Percentiles rank a stretch among this genome's conserved stretches.
Conservation (phyloP, 2,329 filamentous ascomycete genomes). For the Epichloe sibirici region DNA sequence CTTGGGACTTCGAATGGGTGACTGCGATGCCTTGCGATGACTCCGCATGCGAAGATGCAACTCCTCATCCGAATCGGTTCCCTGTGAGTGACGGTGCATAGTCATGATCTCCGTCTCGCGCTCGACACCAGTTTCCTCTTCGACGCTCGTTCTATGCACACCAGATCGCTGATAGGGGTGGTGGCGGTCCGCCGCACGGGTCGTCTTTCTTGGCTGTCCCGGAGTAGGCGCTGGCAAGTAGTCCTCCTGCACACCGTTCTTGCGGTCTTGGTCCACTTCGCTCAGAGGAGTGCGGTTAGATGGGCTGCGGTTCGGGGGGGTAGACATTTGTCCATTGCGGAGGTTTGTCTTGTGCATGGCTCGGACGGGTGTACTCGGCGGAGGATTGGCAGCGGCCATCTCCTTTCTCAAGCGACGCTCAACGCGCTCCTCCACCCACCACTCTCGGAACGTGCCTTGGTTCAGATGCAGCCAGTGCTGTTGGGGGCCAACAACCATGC, state of each 20-base stretch:
- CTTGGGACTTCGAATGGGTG: conserved; percentile 48
- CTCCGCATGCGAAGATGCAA: conserved; percentile 63
- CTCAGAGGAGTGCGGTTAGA: conserved; percentile 77
- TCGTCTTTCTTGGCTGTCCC: conserved; percentile 85
- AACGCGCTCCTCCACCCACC: conserved; percentile 87
- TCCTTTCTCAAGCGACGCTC: conserved; percentile 55
- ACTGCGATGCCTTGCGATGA: conserved; percentile 52
- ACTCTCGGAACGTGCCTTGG: conserved; percentile 93
- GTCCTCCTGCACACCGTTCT: conserved; percentile 65
- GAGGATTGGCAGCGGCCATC: conserved; percentile 34
- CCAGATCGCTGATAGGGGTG: conserved; percentile 56
- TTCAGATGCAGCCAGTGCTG: conserved; percentile 99
- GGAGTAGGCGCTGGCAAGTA: conserved; percentile 91
- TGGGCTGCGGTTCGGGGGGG: conserved; percentile 68
- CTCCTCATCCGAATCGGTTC: conserved; percentile 70
- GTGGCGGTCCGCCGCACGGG: conserved; percentile 61
- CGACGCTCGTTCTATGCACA: conserved; percentile 25
- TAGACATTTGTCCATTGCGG: conserved; percentile 60
- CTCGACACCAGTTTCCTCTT: conserved; percentile 41
- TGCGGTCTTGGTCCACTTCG: conserved; percentile 76
- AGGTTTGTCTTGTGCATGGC: conserved; percentile 47
- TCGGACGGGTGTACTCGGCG: conserved; percentile 48
- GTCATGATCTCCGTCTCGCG: conserved; percentile 49
- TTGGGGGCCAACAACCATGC: conserved; percentile 97
- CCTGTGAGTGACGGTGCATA: conserved; percentile 48